phyloP scores from a whole-genome alignment of 2,329 filamentous ascomycete species.

The Colletotrichum filicis region DNA sequence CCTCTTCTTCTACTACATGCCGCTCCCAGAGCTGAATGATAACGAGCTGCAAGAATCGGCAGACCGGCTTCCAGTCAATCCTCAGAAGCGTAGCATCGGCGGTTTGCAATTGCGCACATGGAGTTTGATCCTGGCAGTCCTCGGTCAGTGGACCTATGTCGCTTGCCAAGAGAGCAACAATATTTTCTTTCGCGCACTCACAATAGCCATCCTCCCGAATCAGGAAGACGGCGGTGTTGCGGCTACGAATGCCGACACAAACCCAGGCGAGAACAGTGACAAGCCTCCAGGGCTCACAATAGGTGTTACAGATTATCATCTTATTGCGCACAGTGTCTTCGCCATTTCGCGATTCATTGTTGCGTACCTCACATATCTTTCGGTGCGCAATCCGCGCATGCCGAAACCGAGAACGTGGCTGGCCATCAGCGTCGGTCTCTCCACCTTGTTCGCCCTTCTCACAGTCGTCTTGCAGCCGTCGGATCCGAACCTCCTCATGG shows the following conservation, averaged over 20 bases:
- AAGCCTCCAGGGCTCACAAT: constrained; percentile 59
- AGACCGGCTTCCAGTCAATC: constrained; percentile 60
- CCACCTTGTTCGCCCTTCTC: constrained; percentile 66
- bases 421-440: constrained; percentile 67
- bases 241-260: constrained; percentile 48
- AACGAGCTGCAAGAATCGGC: constrained; percentile 62
- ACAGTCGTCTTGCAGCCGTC: constrained; percentile 56
- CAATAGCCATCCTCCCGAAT: constrained; percentile 53
- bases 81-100: constrained; percentile 56
- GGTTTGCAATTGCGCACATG: constrained; percentile 66
- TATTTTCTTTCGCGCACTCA: constrained; percentile 67
- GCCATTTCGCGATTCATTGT: constrained; percentile 78
- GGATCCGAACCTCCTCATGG: constrained; percentile 61
- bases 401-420: constrained; percentile 79
- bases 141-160: constrained; percentile 83
- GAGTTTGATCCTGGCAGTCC: constrained; percentile 75
- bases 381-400: constrained; percentile 57
- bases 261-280: constrained; percentile 52
- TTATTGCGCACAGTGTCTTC: constrained; percentile 79
- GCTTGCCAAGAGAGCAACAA: constrained; percentile 76
- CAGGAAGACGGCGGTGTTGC: constrained; percentile 38
- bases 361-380: constrained; percentile 70
- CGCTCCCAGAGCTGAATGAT: constrained; percentile 70
- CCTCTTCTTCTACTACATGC: constrained; percentile 76
- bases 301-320: constrained; percentile 72